phyloP scores from a whole-genome alignment of 257 asterid genomes.

The Solanum neorickii region DNA sequence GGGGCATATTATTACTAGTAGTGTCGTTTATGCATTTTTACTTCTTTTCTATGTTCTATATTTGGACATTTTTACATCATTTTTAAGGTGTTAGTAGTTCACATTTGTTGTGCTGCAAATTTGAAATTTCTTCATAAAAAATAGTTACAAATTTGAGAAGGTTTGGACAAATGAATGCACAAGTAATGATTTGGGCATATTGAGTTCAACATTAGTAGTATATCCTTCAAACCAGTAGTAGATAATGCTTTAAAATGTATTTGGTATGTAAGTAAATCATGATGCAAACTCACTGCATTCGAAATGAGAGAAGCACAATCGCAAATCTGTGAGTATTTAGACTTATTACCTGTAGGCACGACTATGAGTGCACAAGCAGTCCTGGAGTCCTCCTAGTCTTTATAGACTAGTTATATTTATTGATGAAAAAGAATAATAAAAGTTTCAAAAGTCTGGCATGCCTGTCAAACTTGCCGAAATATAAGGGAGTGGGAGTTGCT shows the following conservation, averaged over 20 bases:
- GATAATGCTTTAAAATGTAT: not conserved
- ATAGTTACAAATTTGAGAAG: not conserved
- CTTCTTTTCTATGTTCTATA: not conserved
- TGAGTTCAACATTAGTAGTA: not conserved
- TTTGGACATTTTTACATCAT: not conserved
- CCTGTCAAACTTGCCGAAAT: not conserved
- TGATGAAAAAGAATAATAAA: not conserved
- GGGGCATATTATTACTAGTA: not conserved
- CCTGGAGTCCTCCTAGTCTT: not conserved
- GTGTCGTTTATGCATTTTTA: not conserved
- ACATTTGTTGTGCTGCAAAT: not conserved
- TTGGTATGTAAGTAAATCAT: not conserved
- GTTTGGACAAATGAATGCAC: not conserved
- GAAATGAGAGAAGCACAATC: not conserved
- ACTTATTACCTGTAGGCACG: not conserved
- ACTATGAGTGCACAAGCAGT: not conserved
- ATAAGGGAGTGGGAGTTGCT: not conserved
- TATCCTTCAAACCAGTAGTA: not conserved
- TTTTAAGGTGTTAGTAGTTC: not conserved
- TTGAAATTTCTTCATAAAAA: not conserved
- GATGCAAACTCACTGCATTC: not conserved
- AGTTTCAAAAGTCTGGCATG: not conserved
- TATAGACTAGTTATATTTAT: not conserved
- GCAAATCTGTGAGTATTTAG: not conserved
- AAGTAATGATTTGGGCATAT: not conserved